Percentiles rank a stretch among this genome's conserved stretches.
Evolutionary conservation across 2,329 filamentous ascomycete species (phyloP).

Genomic region (Exserohilum turcica): DNA sequence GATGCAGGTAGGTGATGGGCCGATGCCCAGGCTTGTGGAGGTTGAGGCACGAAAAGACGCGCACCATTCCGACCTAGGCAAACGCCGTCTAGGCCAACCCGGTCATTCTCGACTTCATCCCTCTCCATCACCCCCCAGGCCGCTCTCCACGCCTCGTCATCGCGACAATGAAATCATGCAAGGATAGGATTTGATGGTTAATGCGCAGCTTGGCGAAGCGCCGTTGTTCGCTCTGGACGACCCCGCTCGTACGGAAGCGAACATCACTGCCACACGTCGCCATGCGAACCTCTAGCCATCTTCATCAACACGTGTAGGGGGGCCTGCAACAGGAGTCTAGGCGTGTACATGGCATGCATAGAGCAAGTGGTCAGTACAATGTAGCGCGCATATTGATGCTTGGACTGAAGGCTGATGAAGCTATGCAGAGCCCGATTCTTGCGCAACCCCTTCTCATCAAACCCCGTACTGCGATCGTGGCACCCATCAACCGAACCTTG

Average conservation of each 20-base stretch:
- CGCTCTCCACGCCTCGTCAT: not conserved
- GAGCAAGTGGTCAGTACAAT: no score
- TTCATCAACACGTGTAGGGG: not conserved
- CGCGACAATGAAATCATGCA: conserved; percentile 1
- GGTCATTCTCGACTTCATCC: conserved; percentile 18
- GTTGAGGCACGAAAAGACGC: conserved; percentile 34
- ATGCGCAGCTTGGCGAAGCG: conserved; percentile 12
- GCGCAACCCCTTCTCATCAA: not conserved
- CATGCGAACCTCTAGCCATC: conserved; percentile 1
- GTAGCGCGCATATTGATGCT: not conserved
- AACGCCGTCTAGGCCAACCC: conserved; percentile 22
- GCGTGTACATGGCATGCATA: not conserved
- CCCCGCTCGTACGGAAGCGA: conserved; percentile 18
- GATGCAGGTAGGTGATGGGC: conserved; percentile 28
- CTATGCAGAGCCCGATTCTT: not conserved
- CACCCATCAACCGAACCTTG: not conserved
- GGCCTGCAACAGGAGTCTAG: not conserved
- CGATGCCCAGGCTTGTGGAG: conserved; percentile 24
- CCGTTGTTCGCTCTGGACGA: conserved; percentile 6
- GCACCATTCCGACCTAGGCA: conserved; percentile 29
- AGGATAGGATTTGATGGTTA: not conserved
- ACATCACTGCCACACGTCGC: conserved; percentile 8
- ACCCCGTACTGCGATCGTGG: not conserved
- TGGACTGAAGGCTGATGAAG: conserved; percentile 6
- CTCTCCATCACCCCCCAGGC: not conserved